Evolutionary conservation across 1,284 basidiomycete species (phyloP).

Genomic region (Athelia psychrophila): DNA sequence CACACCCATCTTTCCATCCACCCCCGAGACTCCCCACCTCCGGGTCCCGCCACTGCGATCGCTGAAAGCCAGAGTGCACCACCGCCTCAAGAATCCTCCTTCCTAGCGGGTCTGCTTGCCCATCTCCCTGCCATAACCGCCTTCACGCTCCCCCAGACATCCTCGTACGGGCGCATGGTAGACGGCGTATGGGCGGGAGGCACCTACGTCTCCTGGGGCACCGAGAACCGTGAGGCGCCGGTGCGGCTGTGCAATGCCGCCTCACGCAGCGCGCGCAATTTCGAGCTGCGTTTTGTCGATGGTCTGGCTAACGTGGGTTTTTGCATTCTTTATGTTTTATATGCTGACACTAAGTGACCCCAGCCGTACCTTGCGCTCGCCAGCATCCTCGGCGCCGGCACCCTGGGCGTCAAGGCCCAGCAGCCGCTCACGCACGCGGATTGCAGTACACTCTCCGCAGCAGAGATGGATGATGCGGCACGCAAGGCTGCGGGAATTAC

Average conservation of each 20-base stretch:
- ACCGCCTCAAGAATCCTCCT: conserved; percentile 28
- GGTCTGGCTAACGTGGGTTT: conserved; percentile 38
- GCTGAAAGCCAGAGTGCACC: too few species aligned
- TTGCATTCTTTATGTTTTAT: not conserved
- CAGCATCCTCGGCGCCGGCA: conserved; percentile 32
- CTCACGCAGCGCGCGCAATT: conserved; percentile 48
- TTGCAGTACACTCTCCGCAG: conserved; percentile 17
- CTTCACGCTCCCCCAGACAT: conserved; percentile 54
- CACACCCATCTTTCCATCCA: conserved; percentile 66
- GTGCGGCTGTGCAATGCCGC: conserved; percentile 54
- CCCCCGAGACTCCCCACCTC: conserved; percentile 10
- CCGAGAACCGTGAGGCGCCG: conserved; percentile 64
- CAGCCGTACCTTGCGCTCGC: conserved; percentile 38
- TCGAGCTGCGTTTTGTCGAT: conserved; percentile 56
- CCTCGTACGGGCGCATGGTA: conserved; percentile 60
- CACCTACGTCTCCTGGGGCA: conserved; percentile 66
- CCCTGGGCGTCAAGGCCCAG: conserved; percentile 23
- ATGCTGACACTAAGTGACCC: not conserved
- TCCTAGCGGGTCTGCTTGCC: conserved; percentile 51
- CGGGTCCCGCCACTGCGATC: not conserved
- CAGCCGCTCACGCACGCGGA: conserved; percentile 15
- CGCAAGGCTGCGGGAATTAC: conserved; percentile 19
- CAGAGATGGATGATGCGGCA: conserved; percentile 18
- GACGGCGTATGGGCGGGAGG: conserved; percentile 73
- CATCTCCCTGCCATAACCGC: conserved; percentile 55